A percentile compares a stretch with the other conserved stretches of the same genome.
Evolutionary conservation across 495 filamentous ascomycete genomes (phyloP).

Genomic region (Podospora tetraspora): DNA sequence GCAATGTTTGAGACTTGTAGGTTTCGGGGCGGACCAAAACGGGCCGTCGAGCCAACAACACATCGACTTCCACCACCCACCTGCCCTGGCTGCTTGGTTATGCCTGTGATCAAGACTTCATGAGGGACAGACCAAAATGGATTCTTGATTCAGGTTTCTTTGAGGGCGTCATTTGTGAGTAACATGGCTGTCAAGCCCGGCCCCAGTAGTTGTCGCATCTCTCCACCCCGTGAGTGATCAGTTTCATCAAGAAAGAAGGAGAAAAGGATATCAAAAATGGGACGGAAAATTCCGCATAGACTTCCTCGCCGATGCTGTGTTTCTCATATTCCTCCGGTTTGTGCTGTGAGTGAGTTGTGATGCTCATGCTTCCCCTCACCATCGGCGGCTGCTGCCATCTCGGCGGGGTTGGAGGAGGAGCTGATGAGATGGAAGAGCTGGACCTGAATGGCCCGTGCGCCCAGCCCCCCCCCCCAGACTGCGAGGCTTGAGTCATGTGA

Average conservation of each 20-base stretch:
- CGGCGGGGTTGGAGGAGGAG: background rate
- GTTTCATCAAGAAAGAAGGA: background rate
- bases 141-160: background rate
- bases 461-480: background rate
- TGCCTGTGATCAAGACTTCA: background rate
- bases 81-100: background rate
- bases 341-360: background rate
- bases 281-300: background rate
- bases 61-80: background rate
- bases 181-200: background rate
- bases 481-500: slow-evolving; percentile 11
- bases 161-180: background rate
- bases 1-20: background rate
- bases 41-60: background rate
- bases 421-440: background rate
- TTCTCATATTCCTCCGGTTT: background rate
- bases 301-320: background rate
- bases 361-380: background rate
- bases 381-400: background rate
- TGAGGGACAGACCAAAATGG: background rate
- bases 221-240: background rate
- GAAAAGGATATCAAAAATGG: background rate
- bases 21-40: background rate
- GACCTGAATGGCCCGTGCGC: background rate
- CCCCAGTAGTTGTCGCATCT: background rate